Conservation (phyloP, 2,329 filamentous ascomycete genomes). For the Coniochaeta ligniaria region DNA sequence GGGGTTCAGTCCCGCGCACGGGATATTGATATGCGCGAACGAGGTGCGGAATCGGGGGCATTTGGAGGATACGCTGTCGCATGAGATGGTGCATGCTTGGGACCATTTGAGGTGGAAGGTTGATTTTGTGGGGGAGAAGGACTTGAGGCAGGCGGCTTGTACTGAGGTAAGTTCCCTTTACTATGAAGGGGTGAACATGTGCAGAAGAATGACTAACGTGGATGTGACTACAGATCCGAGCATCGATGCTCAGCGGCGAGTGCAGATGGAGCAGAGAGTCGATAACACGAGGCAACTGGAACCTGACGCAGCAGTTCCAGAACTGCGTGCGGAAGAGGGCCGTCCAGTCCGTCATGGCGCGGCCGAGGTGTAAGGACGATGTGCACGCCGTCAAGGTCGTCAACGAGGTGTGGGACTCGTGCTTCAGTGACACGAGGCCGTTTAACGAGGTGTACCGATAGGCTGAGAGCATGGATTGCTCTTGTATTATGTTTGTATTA, state of each 20-base stretch:
- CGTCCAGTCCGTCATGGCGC: conserved; percentile 67
- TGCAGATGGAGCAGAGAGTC: conserved; percentile 87
- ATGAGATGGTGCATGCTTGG: conserved; percentile 98
- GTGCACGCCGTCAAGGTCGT: conserved; percentile 81
- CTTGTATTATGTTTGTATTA: conserved; percentile 1
- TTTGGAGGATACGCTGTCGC: conserved; percentile 86
- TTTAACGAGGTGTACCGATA: conserved; percentile 95
- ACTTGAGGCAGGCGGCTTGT: conserved; percentile 85
- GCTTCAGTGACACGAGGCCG: conserved; percentile 86
- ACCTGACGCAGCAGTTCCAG: conserved; percentile 86
- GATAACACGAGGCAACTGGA: conserved; percentile 78
- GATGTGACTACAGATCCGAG: conserved; percentile 61
- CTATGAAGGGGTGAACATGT: too few species aligned
- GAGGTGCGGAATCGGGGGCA: conserved; percentile 73
- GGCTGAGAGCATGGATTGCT: conserved; percentile 9
- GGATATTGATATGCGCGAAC: conserved; percentile 90
- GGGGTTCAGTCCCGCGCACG: conserved; percentile 79
- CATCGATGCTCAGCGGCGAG: conserved; percentile 87
- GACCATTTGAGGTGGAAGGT: conserved; percentile 90
- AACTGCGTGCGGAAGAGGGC: conserved; percentile 82
- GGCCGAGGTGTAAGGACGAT: conserved; percentile 78
- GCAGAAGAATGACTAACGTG: conserved; percentile 5
- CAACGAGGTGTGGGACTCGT: conserved; percentile 98
- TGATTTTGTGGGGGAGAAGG: conserved; percentile 62
- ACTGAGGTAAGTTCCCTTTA: conserved; percentile 60